Base-by-base conservation (phyloP, 192 early-diverging fungal genomes). In the Coemansia sp. region DNA sequence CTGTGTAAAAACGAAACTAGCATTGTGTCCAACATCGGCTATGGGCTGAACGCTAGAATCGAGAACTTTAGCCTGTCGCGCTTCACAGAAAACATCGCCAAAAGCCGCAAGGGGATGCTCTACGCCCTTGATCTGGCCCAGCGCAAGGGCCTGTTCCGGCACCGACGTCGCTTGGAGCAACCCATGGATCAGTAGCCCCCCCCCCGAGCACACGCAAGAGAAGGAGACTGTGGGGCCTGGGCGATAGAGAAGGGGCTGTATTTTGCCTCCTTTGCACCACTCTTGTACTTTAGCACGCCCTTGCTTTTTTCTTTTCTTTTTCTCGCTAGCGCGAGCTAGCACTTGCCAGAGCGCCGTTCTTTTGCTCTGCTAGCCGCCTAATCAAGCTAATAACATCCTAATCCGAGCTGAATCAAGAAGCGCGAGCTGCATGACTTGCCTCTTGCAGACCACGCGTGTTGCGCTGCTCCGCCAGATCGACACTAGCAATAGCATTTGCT, bases 61-160 rank as follows among this genome's bases (percentile, higher is more conserved):
- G 96, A 99, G 76, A 84, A 84, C 43, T 96, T 96, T 85, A 94
- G 97, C 9, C 81, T 93, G 62, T 86, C 79, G 33, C 88, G 88
- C 67, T 94, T 97, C 73, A 85, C 92, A 53, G 90, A 94, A 46
- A 94, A 78, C 58, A 67, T 78, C 5, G 63, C 66, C 59, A 70
- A 72, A 59, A 83, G 81, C 64, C 76, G 81, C 62, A 78, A 75
- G 64, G 81, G 81, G 24, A 77, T 83, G 81, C 75, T 78, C 14
- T 83, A 83, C 14, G 76, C 78, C 53, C 75, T 83, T 18, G 81
- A 83, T 50, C 48, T 83, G 53, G 78, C 70, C 1, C 78, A 81
- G 73, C 72, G 78, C 36, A 69, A 67, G 62, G 78, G 78, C 2
- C 70, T 81, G 62, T 72, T 81, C 40, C 65, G 78, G 39, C 73